A percentile compares a stretch with the other conserved stretches of the same genome.
phyloP scores from a whole-genome alignment of 1,139 yeast genomes.

The Kodamaea derodonti region DNA sequence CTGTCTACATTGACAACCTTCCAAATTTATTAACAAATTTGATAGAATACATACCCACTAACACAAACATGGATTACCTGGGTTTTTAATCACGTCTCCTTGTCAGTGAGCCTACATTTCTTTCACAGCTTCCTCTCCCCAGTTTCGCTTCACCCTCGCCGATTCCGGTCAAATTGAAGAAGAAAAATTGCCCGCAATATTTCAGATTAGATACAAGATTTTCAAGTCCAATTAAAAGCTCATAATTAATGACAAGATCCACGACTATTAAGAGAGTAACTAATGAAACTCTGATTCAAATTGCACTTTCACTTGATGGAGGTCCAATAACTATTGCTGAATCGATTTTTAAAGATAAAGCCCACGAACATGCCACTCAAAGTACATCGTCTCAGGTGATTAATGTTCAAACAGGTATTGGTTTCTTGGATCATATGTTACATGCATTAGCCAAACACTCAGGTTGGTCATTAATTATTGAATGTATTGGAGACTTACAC shows the following conservation, averaged over 20 bases:
- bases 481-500: constrained; percentile 90
- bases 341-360: constrained; percentile 40
- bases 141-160: too few species aligned
- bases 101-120: too few species aligned
- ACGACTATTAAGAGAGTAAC: constrained; percentile 70
- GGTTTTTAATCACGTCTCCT: too few species aligned
- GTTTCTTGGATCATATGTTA: constrained; percentile 94
- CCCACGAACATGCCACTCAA: constrained; percentile 57
- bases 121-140: too few species aligned
- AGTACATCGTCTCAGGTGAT: constrained; percentile 65
- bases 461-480: constrained; percentile 90
- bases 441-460: constrained; percentile 96
- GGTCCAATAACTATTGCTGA: constrained; percentile 62
- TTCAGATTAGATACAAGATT: too few species aligned
- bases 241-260: constrained; percentile 18
- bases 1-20: too few species aligned
- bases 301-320: constrained; percentile 81
- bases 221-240: too few species aligned
- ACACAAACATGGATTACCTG: too few species aligned
- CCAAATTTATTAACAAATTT: too few species aligned
- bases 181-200: too few species aligned
- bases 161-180: too few species aligned
- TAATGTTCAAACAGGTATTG: constrained; percentile 84
- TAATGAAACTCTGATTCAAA: constrained; percentile 90
- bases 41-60: too few species aligned